Evolutionary conservation across 2,329 filamentous ascomycete genomes (phyloP).

Genomic region (Leptoxyphium fumago): DNA sequence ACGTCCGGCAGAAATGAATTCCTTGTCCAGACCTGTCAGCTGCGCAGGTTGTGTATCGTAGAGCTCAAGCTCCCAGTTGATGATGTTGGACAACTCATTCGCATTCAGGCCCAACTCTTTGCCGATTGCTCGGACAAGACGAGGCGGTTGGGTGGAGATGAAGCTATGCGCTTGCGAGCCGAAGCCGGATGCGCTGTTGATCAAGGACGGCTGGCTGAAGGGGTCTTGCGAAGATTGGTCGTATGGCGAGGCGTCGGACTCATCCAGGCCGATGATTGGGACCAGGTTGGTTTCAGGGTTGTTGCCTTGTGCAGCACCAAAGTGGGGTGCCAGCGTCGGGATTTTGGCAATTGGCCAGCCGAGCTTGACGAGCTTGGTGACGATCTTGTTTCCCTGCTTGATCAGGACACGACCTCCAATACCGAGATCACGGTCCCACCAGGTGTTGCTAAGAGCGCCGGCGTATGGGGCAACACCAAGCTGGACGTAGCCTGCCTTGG

Average conservation of each 20-base stretch:
- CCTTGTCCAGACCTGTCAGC: slow-evolving; percentile 71
- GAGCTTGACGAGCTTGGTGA: slow-evolving; percentile 71
- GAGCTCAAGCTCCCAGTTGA: slow-evolving; percentile 95
- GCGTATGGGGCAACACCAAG: slow-evolving; percentile 88
- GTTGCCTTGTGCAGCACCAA: slow-evolving; percentile 55
- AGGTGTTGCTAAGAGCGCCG: slow-evolving; percentile 72
- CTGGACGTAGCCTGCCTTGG: slow-evolving; percentile 72
- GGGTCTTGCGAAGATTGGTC: slow-evolving; percentile 17
- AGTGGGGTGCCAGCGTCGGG: slow-evolving; percentile 85
- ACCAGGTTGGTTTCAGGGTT: slow-evolving; percentile 91
- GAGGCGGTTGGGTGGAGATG: slow-evolving; percentile 66
- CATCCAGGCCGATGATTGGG: slow-evolving; percentile 80
- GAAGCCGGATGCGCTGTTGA: slow-evolving; percentile 32
- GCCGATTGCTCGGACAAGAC: slow-evolving; percentile 70
- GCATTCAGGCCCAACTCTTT: slow-evolving; percentile 60
- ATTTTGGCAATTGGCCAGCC: slow-evolving; percentile 90
- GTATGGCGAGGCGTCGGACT: slow-evolving; percentile 22
- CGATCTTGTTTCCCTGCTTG: slow-evolving; percentile 65
- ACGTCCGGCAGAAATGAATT: slow-evolving; percentile 87
- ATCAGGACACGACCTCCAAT: slow-evolving; percentile 83
- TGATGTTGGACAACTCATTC: slow-evolving; percentile 46
- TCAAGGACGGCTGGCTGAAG: slow-evolving; percentile 21
- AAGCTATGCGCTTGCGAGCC: slow-evolving; percentile 46
- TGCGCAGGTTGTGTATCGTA: slow-evolving; percentile 80
- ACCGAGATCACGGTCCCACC: slow-evolving; percentile 93